Evolutionary conservation across 768 basidiomycete genomes (phyloP).

Genomic region (Mycena rosella): DNA sequence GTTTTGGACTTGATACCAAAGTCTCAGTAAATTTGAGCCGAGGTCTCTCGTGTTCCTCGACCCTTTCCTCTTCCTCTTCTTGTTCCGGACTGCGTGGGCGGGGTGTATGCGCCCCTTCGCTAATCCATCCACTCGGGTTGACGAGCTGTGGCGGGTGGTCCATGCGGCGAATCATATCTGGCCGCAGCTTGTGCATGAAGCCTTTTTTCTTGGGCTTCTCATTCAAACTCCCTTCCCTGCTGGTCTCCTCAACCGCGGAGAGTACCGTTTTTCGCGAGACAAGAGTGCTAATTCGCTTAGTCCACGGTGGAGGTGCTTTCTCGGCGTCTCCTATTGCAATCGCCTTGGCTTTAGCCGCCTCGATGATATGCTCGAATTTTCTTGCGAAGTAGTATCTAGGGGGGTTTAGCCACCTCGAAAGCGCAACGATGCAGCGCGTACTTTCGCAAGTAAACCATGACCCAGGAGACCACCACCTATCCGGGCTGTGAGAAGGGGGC

Average conservation of each 20-base stretch:
- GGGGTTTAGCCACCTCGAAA: background rate
- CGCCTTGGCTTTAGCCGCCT: conserved; percentile 52
- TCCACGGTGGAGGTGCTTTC: conserved; percentile 41
- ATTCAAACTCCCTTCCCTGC: conserved; percentile 24
- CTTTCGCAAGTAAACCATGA: conserved; percentile 85
- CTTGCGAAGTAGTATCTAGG: conserved; percentile 77
- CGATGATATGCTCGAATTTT: conserved; percentile 73
- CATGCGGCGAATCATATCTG: conserved; percentile 85
- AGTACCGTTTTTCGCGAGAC: conserved; percentile 46
- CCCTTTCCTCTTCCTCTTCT: background rate
- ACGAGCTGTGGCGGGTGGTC: conserved; percentile 76
- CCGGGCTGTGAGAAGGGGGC: conserved; percentile 5
- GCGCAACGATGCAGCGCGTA: conserved; percentile 44
- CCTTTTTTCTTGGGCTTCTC: conserved; percentile 41
- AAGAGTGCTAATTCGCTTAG: conserved; percentile 48
- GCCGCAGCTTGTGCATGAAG: conserved; percentile 57
- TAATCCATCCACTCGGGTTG: conserved; percentile 81
- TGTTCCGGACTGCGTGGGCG: conserved; percentile 10
- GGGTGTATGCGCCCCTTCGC: conserved; percentile 54
- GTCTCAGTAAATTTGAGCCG: conserved; percentile 41
- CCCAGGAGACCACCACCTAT: conserved; percentile 85
- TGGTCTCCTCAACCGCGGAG: conserved; percentile 44
- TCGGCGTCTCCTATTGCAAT: conserved; percentile 37
- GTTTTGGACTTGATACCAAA: conserved; percentile 30
- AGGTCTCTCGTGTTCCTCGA: conserved; percentile 3